phyloP scores from a whole-genome alignment of 2,329 filamentous ascomycete genomes.

The Cladophialophora bantiana region DNA sequence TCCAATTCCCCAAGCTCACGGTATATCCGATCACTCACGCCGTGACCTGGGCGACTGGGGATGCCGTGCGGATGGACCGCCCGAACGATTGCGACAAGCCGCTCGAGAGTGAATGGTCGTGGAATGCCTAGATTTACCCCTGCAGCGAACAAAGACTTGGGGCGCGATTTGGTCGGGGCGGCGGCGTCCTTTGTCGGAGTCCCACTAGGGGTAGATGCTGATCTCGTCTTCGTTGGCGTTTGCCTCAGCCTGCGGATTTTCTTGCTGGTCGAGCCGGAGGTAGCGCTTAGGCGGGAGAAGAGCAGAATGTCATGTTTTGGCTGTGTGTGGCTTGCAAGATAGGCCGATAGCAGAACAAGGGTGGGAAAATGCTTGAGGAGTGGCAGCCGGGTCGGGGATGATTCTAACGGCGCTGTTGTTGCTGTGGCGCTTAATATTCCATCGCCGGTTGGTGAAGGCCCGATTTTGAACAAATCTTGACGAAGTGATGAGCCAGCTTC shows the following conservation, averaged over 20 bases:
- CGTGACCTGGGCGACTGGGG: constrained; percentile 41
- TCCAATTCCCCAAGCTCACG: constrained; percentile 56
- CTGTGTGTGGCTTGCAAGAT: constrained; percentile 56
- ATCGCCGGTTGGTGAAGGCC: background rate
- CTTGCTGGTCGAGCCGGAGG: constrained; percentile 51
- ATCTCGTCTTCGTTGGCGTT: constrained; percentile 44
- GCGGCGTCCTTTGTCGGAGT: constrained; percentile 23
- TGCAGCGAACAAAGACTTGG: constrained; percentile 28
- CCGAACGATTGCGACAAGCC: constrained; percentile 56
- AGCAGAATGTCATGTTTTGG: constrained; percentile 57
- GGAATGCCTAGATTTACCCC: constrained; percentile 24
- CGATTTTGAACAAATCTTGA: background rate
- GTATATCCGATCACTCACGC: constrained; percentile 53
- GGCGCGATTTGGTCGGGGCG: constrained; percentile 45
- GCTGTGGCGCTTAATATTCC: background rate
- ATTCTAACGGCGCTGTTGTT: background rate
- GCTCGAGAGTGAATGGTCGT: constrained; percentile 53
- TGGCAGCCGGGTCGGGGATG: constrained; percentile 15
- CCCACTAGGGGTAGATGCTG: constrained; percentile 12
- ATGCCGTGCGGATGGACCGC: constrained; percentile 55
- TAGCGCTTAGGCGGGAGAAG: constrained; percentile 58
- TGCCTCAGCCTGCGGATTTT: constrained; percentile 50
- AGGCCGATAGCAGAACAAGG: constrained; percentile 55
- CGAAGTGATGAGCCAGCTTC: background rate
- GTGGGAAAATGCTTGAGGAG: constrained; percentile 56